Evolutionary conservation across 257 asterid species (phyloP).

Genomic region (Datura wrightii): DNA sequence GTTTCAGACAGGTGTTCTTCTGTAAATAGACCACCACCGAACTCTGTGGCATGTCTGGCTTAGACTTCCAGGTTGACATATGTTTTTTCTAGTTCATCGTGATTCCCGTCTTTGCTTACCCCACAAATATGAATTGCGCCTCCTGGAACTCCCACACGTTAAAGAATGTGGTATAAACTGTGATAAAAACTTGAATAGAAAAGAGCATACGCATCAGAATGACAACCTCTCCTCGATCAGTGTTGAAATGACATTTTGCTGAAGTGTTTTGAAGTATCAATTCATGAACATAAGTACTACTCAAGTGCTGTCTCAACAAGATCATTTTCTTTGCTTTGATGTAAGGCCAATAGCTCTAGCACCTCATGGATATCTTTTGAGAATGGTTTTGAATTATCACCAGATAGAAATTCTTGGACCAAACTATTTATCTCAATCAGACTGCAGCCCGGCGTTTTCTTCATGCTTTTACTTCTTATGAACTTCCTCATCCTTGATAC

Average conservation of each 20-base stretch:
- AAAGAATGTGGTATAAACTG: conserved; percentile 13
- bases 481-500: conserved; percentile 64
- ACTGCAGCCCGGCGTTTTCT: conserved; percentile 31
- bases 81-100: neutral
- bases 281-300: neutral
- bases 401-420: conserved; percentile 70
- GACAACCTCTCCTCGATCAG: neutral
- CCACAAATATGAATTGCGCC: neutral
- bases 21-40: neutral
- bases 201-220: neutral
- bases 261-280: neutral
- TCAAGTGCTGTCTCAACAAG: conserved; percentile 29
- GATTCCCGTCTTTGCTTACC: neutral
- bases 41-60: neutral
- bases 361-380: conserved; percentile 47
- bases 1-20: neutral
- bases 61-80: neutral
- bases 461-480: conserved; percentile 24
- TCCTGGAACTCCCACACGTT: neutral
- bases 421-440: conserved; percentile 61
- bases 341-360: conserved; percentile 51
- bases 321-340: conserved; percentile 46
- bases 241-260: neutral
- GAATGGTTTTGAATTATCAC: conserved; percentile 64
- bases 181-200: neutral